Conservation (phyloP, 2,329 filamentous ascomycete genomes). For the Sclerotinia sclerotiorum region DNA sequence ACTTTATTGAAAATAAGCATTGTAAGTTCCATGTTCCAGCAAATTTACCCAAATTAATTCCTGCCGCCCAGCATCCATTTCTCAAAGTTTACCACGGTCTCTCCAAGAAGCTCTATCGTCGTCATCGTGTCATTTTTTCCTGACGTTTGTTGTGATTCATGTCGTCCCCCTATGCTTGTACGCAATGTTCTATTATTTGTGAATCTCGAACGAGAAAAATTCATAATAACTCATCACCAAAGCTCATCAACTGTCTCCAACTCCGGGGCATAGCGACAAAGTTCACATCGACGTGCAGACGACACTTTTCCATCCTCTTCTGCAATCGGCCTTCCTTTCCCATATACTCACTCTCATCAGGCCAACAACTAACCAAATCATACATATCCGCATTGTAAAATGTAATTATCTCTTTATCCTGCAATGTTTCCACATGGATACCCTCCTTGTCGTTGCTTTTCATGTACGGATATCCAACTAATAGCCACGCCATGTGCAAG, state of each 20-base stretch:
- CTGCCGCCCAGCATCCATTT: neutral
- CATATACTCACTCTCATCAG: neutral
- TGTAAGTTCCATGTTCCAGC: neutral
- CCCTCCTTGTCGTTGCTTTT: neutral
- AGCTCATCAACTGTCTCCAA: constrained; percentile 6
- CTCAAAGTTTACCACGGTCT: neutral
- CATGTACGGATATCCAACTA: neutral
- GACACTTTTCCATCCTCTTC: neutral
- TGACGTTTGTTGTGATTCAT: neutral
- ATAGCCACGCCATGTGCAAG: constrained; percentile 1
- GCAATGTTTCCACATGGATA: neutral
- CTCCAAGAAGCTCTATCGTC: too few relatives aligned
- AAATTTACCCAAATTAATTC: neutral
- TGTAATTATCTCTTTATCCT: constrained; percentile 10
- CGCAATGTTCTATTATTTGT: neutral
- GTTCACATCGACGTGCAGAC: neutral
- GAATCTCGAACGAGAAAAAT: neutral
- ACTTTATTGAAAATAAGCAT: neutral
- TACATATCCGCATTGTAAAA: constrained; percentile 8
- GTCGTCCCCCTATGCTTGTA: neutral
- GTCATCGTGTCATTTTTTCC: neutral
- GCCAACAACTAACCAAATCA: constrained; percentile 1
- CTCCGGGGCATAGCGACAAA: neutral
- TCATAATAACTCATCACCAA: neutral
- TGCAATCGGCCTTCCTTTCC: neutral